Evolutionary conservation across 805 yeast species (phyloP).

Genomic region (Saccharomycopsis oosterbeekiorum): DNA sequence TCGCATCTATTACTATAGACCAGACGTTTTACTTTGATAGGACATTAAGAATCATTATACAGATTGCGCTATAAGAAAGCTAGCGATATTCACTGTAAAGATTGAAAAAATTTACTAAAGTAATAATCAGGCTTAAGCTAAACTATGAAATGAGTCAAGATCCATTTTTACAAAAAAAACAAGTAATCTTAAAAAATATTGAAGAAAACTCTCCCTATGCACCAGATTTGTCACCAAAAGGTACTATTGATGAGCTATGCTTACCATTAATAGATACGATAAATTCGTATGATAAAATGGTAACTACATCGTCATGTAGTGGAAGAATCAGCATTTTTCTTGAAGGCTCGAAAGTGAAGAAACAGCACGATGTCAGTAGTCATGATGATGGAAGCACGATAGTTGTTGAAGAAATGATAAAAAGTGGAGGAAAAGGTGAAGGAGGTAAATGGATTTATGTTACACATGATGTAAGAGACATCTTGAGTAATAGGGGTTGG

Average conservation of each 20-base stretch:
- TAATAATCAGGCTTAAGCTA: not conserved
- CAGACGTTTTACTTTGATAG: not conserved
- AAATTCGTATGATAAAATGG: conserved; percentile 55
- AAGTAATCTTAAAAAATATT: conserved; percentile 43
- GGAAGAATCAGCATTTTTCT: conserved; percentile 77
- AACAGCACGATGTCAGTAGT: not conserved
- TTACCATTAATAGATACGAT: conserved; percentile 62
- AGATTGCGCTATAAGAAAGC: not conserved
- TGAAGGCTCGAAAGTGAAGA: conserved; percentile 51
- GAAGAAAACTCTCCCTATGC: conserved; percentile 30
- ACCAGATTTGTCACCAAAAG: conserved; percentile 78
- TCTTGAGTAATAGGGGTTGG: not conserved
- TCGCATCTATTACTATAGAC: not conserved
- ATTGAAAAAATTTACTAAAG: not conserved
- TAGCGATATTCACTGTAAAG: not conserved
- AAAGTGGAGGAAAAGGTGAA: conserved; percentile 66
- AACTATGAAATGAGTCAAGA: conserved; percentile 25
- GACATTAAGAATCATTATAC: not conserved
- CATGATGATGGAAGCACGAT: not conserved
- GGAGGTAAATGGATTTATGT: conserved; percentile 82
- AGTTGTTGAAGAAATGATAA: not conserved
- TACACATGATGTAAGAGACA: conserved; percentile 43
- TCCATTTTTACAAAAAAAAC: conserved; percentile 61
- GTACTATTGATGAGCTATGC: conserved; percentile 68
- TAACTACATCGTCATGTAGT: conserved; percentile 83